Conservation (phyloP, 768 basidiomycete species). For the Collybia nuda region DNA sequence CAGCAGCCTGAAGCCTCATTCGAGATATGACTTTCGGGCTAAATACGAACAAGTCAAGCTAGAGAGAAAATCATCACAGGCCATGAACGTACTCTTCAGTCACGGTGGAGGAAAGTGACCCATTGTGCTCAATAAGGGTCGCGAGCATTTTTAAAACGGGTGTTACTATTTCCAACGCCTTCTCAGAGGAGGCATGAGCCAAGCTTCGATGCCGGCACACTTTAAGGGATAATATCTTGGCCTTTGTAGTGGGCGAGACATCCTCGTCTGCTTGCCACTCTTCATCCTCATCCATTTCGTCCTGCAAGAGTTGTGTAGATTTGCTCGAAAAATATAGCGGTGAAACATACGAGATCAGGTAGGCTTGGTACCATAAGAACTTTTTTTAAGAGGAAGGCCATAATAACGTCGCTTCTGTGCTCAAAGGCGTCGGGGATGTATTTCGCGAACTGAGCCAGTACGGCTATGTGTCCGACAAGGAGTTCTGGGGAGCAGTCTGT, state of each 20-base stretch:
- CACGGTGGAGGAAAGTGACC: slow-evolving; percentile 50
- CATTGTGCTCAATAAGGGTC: slow-evolving; percentile 67
- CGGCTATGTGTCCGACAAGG: slow-evolving; percentile 67
- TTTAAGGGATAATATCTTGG: slow-evolving; percentile 78
- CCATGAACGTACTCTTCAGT: slow-evolving; percentile 44
- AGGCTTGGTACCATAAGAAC: slow-evolving; percentile 60
- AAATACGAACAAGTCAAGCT: slow-evolving; percentile 3
- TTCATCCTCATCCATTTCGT: slow-evolving; percentile 57
- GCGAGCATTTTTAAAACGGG: slow-evolving; percentile 79
- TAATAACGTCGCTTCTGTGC: slow-evolving; percentile 70
- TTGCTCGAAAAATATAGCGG: not conserved
- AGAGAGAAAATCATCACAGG: not conserved
- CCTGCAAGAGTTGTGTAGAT: slow-evolving; percentile 32
- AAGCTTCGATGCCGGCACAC: slow-evolving; percentile 80
- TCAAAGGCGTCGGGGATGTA: slow-evolving; percentile 77
- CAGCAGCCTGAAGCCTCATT: slow-evolving; percentile 79
- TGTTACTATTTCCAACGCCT: slow-evolving; percentile 63
- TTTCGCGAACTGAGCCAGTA: slow-evolving; percentile 72
- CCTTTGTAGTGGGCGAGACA: slow-evolving; percentile 55
- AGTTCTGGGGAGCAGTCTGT: slow-evolving; percentile 42
- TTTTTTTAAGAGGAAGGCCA: slow-evolving; percentile 67
- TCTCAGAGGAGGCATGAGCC: slow-evolving; percentile 56
- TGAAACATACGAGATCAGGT: slow-evolving; percentile 41
- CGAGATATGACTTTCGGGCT: slow-evolving; percentile 70
- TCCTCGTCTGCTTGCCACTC: slow-evolving; percentile 80